Evolutionary conservation across 495 filamentous ascomycete species (phyloP), one percentile per base, ranked within the genome.

Genomic region (Penicillium salamii): DNA sequence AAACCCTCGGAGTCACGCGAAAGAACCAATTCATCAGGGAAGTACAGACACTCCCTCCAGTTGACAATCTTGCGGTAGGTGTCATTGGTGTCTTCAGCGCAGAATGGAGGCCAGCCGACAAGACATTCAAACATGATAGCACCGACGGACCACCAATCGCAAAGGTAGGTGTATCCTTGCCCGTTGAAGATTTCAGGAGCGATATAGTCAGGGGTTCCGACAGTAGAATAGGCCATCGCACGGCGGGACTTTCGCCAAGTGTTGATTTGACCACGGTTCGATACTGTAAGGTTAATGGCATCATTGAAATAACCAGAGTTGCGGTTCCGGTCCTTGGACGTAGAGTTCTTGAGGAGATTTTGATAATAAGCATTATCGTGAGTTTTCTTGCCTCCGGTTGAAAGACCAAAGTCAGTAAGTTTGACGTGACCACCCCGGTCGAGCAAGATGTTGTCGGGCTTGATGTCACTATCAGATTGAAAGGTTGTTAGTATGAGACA

Each of bases 71-170:
- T 99, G 37, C 91, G 87, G 70, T 99, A 99, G 3, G 93, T 97
- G 60, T 99, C 93, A 62, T 91, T 91, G 31, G 89, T 86, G 59
- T 97, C 95, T 67, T 97, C 93, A 20, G 92, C 93, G 59, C 93
- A 99, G 83, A 99, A 99, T 5, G 93, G 93, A 44, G 93, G 93
- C 93, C 93, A 99, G 47, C 93, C 93, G 50, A 99, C 90, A 40
- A 97, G 81, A 74, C 93, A 99, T 67, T 99, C 93, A 59, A 97
- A 99, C 93, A 97, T 99, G 72, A 99, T 99, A 26, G 93, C 97
- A 49, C 93, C 93, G 24, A 99, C 78, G 28, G 86, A 91, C 93
- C 93, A 99, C 93, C 93, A 99, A 77, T 99, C 93, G 61, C 93
- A 99, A 60, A 92, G 85, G 58, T 90, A 95, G 34, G 88, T 86